Base-by-base conservation (phyloP, 495 filamentous ascomycete genomes). In the Annulohypoxylon moriforme region DNA sequence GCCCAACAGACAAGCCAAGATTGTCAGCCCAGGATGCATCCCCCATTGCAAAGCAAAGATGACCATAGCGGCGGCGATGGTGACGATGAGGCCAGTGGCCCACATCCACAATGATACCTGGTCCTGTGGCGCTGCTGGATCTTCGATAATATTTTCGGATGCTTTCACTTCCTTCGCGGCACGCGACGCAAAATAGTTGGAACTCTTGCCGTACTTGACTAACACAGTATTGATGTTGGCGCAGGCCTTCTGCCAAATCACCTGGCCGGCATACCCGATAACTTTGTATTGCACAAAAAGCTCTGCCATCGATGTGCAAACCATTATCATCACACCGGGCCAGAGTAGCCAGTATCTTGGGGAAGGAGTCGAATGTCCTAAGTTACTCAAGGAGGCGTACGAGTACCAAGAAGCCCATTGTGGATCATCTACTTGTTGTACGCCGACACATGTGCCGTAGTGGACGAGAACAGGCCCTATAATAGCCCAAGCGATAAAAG, bases 341-440 rank as follows among this genome's bases (percentile, higher is more conserved):
- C 89, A 91, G 4, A 91, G 79, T 0, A 91, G 79, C 89, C 89
- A 91, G 72, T 89, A 91, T 6, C 89, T 81, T 14, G 89, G 89
- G 5, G 82, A 85, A 1, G 89, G 89, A 3, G 77, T 77, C 56
- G 84, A 77, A 59, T 82, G 78, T 64, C 81, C 81, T 7, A 84
- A 76, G 64, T 81, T 72, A 33, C 57, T 76, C 53, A 90, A 82
- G 10, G 85, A 88, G 27, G 77, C 71, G 75, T 87, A 90, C 18
- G 42, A 79, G 67, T 86, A 84, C 25, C 80, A 77, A 20, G 77
- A 76, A n/a, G 79, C 77, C 84, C 85, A 90, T 57, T 83, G 75
- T n/a, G 84, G 83, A 50, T 86, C 83, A 38, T 72, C 64, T 7
- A 69, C 64, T 8, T 76, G 58, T 29, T 79, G 82, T 52, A 78